Conservation (phyloP, 2,329 filamentous ascomycete species). For the Eutypella sp. region DNA sequence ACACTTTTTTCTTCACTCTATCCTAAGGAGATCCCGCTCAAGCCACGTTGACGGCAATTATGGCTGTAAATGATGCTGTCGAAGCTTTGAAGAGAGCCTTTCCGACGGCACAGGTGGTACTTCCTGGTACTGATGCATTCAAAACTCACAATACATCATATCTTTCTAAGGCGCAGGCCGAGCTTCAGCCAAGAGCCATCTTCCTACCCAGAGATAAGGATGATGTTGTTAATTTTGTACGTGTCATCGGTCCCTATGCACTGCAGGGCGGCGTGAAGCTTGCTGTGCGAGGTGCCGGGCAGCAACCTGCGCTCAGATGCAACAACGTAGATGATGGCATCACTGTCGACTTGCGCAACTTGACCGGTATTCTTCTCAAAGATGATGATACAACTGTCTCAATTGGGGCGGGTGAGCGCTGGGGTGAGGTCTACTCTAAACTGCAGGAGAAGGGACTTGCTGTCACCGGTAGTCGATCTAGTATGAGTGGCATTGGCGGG, state of each 20-base stretch:
- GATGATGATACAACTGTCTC: conserved; percentile 1
- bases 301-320: conserved; percentile 6
- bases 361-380: conserved; percentile 6
- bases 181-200: conserved; percentile 8
- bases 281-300: conserved; percentile 9
- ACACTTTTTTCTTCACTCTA: no score
- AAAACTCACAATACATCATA: conserved; percentile 8
- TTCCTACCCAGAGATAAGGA: conserved; percentile 8
- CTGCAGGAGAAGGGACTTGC: conserved; percentile 26
- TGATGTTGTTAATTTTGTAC: conserved; percentile 4
- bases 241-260: background rate
- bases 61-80: background rate
- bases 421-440: conserved; percentile 31
- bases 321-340: conserved; percentile 10
- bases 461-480: conserved; percentile 30
- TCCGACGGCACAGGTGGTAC: conserved; percentile 1
- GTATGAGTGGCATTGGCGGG: conserved; percentile 31
- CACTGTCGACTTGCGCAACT: conserved; percentile 5
- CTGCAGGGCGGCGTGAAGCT: conserved; percentile 1
- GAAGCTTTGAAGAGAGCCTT: background rate
- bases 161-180: conserved; percentile 10
- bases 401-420: conserved; percentile 16
- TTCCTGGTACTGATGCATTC: conserved; percentile 6
- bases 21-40: no score
- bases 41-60: no score